phyloP scores from a whole-genome alignment of 2,329 filamentous ascomycete genomes.

The Phyllosticta capitalensis region DNA sequence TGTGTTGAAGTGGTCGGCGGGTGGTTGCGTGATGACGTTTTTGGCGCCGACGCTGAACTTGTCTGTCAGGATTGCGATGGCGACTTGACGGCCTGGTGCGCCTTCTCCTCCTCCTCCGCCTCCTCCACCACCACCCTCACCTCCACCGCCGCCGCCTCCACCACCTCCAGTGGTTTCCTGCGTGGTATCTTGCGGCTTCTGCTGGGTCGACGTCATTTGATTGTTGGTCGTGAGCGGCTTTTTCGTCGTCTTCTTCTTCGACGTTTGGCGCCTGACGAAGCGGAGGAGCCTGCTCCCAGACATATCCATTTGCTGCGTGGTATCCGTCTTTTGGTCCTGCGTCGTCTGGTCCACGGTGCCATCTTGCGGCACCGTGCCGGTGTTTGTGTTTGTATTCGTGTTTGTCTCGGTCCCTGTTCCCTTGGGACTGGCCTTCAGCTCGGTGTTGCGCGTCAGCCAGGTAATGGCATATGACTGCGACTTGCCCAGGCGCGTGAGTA shows the following conservation, averaged over 20 bases:
- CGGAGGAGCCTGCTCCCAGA: background rate
- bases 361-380: too few species aligned
- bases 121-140: too few species aligned
- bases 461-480: background rate
- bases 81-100: constrained; percentile 17
- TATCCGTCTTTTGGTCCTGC: background rate
- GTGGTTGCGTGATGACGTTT: constrained; percentile 47
- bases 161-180: too few species aligned
- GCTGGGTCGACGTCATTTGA: background rate
- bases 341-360: too few species aligned
- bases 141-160: too few species aligned
- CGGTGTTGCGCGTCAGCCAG: background rate
- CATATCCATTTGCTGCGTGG: background rate
- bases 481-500: constrained; percentile 29
- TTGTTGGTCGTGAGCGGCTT: background rate
- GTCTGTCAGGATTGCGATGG: background rate
- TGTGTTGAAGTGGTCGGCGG: constrained; percentile 49
- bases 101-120: background rate
- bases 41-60: constrained; percentile 39
- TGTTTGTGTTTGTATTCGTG: background rate
- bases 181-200: background rate
- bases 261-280: background rate
- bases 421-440: background rate
- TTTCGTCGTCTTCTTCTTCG: background rate
- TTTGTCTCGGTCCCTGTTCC: background rate